Conservation (phyloP, 2,329 filamentous ascomycete species). For the Neofusicoccum sp. region DNA sequence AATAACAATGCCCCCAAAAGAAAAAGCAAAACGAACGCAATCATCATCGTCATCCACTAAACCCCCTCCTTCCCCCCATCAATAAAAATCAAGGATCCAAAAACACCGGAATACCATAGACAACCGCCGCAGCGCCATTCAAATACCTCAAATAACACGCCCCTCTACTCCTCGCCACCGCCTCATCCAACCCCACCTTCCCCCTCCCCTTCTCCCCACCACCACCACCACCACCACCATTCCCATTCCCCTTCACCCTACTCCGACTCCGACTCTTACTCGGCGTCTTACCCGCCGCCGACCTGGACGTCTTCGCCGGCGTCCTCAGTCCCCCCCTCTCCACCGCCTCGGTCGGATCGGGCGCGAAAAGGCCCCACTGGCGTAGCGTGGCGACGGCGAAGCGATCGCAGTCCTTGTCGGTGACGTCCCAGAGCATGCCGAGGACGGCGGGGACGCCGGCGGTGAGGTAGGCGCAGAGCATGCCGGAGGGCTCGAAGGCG, state of each 20-base stretch:
- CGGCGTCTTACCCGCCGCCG: slow-evolving; percentile 26
- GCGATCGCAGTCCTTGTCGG: slow-evolving; percentile 93
- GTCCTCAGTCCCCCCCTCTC: slow-evolving; percentile 27
- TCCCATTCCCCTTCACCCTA: slow-evolving; percentile 29
- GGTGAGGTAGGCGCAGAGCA: slow-evolving; percentile 87
- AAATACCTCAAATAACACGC: slow-evolving; percentile 87
- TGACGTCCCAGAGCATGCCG: slow-evolving; percentile 96
- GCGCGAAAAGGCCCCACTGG: slow-evolving; percentile 74
- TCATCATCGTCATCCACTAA: too few species aligned
- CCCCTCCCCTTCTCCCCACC: slow-evolving; percentile 20
- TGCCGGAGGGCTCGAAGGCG: slow-evolving; percentile 86
- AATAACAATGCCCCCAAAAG: too few species aligned
- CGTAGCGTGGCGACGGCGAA: slow-evolving; percentile 79
- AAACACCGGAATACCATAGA: slow-evolving; percentile 94
- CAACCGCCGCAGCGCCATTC: slow-evolving; percentile 88
- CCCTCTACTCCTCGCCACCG: slow-evolving; percentile 70
- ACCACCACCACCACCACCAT: not conserved
- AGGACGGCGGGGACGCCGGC: slow-evolving; percentile 78
- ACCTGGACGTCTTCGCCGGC: slow-evolving; percentile 28
- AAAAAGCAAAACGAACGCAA: too few species aligned
- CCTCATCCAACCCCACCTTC: slow-evolving; percentile 64
- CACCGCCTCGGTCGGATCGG: slow-evolving; percentile 24
- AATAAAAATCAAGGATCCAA: slow-evolving; percentile 44
- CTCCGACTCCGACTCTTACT: slow-evolving; percentile 12
- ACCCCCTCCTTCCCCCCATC: not conserved